These are phyloP conservation scores for Oenanthe sinensis DNA, from an alignment of 129 eudicot genomes.

Conservation along the genomic window DNA sequence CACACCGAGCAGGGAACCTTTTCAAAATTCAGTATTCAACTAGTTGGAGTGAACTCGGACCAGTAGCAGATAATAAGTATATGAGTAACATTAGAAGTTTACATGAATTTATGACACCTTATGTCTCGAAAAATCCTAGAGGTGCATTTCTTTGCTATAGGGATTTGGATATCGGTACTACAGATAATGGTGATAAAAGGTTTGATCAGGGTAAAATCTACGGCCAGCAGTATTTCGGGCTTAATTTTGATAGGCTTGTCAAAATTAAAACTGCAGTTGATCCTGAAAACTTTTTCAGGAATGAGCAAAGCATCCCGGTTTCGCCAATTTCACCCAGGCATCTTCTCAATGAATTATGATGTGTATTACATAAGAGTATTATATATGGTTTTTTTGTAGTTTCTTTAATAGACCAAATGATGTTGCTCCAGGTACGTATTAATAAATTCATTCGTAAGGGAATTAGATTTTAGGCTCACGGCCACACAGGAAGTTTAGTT, in stretches of 20 bases:
- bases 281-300: constrained; percentile 30
- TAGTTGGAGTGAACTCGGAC: constrained; percentile 25
- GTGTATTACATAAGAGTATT: no score
- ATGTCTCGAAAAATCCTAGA: constrained; percentile 38
- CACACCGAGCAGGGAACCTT: constrained; percentile 35
- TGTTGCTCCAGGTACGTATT: no score
- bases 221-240: constrained; percentile 33
- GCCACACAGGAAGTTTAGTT: no score
- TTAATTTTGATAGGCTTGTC: constrained; percentile 37
- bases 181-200: constrained; percentile 13
- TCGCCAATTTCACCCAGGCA: no score
- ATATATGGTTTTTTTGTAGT: no score
- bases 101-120: constrained; percentile 29
- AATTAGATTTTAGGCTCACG: no score
- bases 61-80: constrained; percentile 11
- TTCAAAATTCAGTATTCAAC: constrained; percentile 41
- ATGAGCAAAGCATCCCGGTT: constrained; percentile 38
- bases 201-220: constrained; percentile 25
- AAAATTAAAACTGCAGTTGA: constrained; percentile 35
- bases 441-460: no score
- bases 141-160: constrained; percentile 30
- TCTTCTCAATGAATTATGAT: no score
- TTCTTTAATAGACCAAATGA: no score
- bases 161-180: constrained; percentile 32
- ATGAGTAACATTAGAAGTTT: constrained; percentile 20